A percentile compares a stretch with the other conserved stretches of the same genome.
Evolutionary conservation across 176 grass and related monocot species (phyloP).

Genomic region (Areca catechu): DNA sequence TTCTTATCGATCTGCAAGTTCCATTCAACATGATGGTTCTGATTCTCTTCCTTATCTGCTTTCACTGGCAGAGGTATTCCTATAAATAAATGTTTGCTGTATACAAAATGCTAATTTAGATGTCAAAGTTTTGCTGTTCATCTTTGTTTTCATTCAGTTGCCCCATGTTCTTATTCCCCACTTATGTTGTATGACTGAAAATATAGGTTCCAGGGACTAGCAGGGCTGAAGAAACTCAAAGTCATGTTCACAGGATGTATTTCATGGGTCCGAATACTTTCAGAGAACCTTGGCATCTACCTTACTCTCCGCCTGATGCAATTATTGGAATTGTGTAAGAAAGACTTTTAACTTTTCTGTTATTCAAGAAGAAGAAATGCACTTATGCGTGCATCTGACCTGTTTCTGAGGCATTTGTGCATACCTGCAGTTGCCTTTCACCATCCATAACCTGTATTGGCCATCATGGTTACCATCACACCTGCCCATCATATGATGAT

Average conservation of each 20-base stretch:
- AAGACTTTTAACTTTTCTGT: neutral
- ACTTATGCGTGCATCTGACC: no score
- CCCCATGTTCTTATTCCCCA: conserved; percentile 16
- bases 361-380: no score
- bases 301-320: conserved; percentile 88
- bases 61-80: conserved; percentile 84
- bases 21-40: conserved; percentile 61
- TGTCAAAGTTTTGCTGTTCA: neutral
- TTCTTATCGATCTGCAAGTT: conserved; percentile 62
- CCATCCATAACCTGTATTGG: no score
- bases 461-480: no score
- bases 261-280: conserved; percentile 99
- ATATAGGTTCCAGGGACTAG: conserved; percentile 88
- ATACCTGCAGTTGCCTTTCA: no score
- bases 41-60: conserved; percentile 87
- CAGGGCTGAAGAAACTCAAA: conserved; percentile 89
- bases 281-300: conserved; percentile 95
- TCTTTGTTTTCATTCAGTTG: neutral
- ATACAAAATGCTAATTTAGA: neutral
- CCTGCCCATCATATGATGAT: no score
- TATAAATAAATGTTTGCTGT: neutral
- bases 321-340: conserved; percentile 99
- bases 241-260: conserved; percentile 94
- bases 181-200: conserved; percentile 5
- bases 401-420: no score